Conservation (phyloP, 352 stramenopile species). For the Plasmopara viticola region DNA sequence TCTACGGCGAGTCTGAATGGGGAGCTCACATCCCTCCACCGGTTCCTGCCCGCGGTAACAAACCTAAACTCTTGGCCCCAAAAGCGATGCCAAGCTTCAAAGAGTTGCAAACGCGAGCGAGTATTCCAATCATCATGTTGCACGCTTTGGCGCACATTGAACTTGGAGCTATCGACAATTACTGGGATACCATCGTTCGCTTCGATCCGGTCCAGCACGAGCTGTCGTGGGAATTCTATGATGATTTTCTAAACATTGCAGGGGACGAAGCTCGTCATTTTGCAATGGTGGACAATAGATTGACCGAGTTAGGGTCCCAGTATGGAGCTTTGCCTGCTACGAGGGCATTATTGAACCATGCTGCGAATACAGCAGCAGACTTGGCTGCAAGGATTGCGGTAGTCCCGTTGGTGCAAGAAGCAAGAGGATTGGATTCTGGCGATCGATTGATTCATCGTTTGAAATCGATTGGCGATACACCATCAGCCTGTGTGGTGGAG, state of each 20-base stretch:
- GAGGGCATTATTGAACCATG: constrained; percentile 60
- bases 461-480: constrained; percentile 55
- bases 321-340: constrained; percentile 70
- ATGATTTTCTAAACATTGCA: constrained; percentile 66
- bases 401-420: constrained; percentile 78
- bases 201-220: constrained; percentile 52
- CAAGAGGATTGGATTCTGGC: constrained; percentile 68
- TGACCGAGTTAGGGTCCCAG: constrained; percentile 50
- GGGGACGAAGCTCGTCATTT: constrained; percentile 80
- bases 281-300: constrained; percentile 56
- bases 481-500: constrained; percentile 57
- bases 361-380: constrained; percentile 56
- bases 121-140: constrained; percentile 67
- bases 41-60: constrained; percentile 39
- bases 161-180: constrained; percentile 82
- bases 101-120: constrained; percentile 40
- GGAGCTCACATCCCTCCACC: constrained; percentile 37
- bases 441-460: constrained; percentile 69
- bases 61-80: constrained; percentile 47
- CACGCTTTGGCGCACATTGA: constrained; percentile 84
- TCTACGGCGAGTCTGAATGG: constrained; percentile 22
- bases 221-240: constrained; percentile 56
- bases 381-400: constrained; percentile 70
- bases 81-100: constrained; percentile 74
- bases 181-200: constrained; percentile 82